phyloP scores from a whole-genome alignment of 768 basidiomycete genomes.

The Russula sp. region DNA sequence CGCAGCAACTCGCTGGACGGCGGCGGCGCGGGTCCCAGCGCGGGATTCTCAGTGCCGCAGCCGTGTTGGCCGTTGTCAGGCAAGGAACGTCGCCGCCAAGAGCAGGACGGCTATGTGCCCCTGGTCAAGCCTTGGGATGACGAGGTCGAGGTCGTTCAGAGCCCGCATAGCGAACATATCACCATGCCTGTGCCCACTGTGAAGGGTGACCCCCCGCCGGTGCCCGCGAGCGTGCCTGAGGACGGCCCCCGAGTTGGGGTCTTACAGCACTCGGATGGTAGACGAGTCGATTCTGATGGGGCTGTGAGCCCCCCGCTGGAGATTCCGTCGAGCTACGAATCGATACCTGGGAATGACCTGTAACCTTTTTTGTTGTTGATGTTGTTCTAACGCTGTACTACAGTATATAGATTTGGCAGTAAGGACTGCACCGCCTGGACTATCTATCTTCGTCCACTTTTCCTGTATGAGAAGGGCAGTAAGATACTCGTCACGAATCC shows the following conservation, averaged over 20 bases:
- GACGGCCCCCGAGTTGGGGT: slow-evolving; percentile 14
- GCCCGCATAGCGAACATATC: too few species aligned
- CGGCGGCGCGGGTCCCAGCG: not conserved
- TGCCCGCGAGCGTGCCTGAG: slow-evolving; percentile 24
- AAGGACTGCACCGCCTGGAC: too few species aligned
- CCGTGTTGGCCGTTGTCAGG: slow-evolving; percentile 12
- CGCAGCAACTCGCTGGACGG: not conserved
- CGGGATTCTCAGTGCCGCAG: slow-evolving; percentile 7
- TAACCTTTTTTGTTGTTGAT: not conserved
- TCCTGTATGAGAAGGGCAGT: too few species aligned
- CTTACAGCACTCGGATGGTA: slow-evolving; percentile 31
- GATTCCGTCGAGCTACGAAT: slow-evolving; percentile 32
- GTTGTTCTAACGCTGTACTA: too few species aligned
- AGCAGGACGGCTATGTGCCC: slow-evolving; percentile 11
- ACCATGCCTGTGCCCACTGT: too few species aligned
- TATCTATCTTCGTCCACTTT: too few species aligned
- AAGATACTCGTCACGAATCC: too few species aligned
- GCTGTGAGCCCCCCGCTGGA: slow-evolving; percentile 21
- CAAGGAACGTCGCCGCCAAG: slow-evolving; percentile 28
- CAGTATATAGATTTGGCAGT: too few species aligned
- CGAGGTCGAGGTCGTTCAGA: slow-evolving; percentile 11
- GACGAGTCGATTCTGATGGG: slow-evolving; percentile 24
- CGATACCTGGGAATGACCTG: slow-evolving; percentile 26
- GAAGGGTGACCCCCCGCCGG: too few species aligned
- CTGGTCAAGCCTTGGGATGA: slow-evolving; percentile 23